Conservation (phyloP, 169 alveolate genomes). For the Fabrea salina region DNA sequence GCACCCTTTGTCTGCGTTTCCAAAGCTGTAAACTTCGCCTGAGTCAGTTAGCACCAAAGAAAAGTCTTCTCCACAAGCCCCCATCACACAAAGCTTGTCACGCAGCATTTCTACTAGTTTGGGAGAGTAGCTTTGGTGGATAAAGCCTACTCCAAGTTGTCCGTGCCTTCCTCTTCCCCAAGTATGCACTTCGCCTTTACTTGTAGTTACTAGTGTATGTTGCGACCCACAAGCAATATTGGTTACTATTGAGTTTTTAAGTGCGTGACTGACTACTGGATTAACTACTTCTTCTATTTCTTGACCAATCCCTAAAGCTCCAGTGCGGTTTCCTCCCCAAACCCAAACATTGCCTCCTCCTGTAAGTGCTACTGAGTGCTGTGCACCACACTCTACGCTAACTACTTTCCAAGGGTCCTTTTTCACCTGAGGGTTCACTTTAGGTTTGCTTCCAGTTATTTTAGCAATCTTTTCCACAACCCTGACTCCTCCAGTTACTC, state of each 20-base stretch:
- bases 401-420: conserved; percentile 35
- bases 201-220: conserved; percentile 1
- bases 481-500: conserved; percentile 31
- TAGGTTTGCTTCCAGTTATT: conserved; percentile 17
- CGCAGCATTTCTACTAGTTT: background rate
- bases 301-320: conserved; percentile 76
- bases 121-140: background rate
- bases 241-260: background rate
- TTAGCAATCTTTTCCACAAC: conserved; percentile 25
- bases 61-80: conserved; percentile 32
- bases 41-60: conserved; percentile 43
- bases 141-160: conserved; percentile 7
- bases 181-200: background rate
- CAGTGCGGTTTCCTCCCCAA: conserved; percentile 84
- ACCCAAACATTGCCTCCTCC: conserved; percentile 70
- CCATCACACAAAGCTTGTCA: background rate
- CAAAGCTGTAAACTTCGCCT: conserved; percentile 67
- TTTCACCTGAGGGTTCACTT: background rate
- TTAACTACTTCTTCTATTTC: conserved; percentile 39
- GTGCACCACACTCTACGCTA: conserved; percentile 64
- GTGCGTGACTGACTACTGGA: conserved; percentile 10
- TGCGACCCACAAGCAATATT: conserved; percentile 15
- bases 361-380: conserved; percentile 66
- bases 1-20: conserved; percentile 65
- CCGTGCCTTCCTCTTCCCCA: conserved; percentile 34